Base-by-base conservation (phyloP, 352 stramenopile species). In the Globisporangium heterothallicum region DNA sequence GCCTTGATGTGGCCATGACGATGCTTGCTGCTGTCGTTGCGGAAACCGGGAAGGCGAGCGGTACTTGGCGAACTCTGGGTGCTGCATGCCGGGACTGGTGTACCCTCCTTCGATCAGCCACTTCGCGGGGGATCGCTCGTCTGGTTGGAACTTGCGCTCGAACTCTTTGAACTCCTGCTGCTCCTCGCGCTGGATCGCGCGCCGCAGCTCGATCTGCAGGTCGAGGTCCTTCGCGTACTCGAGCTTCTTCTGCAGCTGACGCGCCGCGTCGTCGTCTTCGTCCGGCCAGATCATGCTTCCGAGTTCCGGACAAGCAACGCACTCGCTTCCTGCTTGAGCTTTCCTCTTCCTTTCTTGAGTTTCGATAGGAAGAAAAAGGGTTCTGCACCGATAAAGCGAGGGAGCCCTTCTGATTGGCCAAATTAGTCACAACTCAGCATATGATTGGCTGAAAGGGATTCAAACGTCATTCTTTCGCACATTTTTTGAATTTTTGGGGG, bases 201-300 rank as follows among this genome's bases (percentile, higher is more conserved):
- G 68, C 8, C 74, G 79, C 52, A 78, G 42, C 38, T 71, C 79
- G 14, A 90, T 90, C 69, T 90, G 79, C 54, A 72, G 58, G 38
- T 87, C 79, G 24, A 92, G 61, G 46, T 84, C 80, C 25, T 68
- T 70, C 35, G 77, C 80, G 57, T 88, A 89, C 57, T 78, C 65
- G 38, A 65, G 68, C 56, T 85, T 68, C 58, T 78, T 74, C 64
- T 78, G 70, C 16, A 69, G 66, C 56, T 84, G 64, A 27, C 69
- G 61, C 32, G 68, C 63, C 21, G 44, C 16, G 22, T 59, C 58
- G 25, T 54, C 58, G n/a, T 69, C 58, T 40, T 78, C 70, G 30
- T 73, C 65, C 2, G 72, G 53, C 77, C 77, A 88, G 66, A 88
- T 84, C 63, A 75, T 71, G 24, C 34, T 56, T 14, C 21, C 32